Evolutionary conservation across 495 filamentous ascomycete species (phyloP).

Genomic region (Aspergillus avenaceus): DNA sequence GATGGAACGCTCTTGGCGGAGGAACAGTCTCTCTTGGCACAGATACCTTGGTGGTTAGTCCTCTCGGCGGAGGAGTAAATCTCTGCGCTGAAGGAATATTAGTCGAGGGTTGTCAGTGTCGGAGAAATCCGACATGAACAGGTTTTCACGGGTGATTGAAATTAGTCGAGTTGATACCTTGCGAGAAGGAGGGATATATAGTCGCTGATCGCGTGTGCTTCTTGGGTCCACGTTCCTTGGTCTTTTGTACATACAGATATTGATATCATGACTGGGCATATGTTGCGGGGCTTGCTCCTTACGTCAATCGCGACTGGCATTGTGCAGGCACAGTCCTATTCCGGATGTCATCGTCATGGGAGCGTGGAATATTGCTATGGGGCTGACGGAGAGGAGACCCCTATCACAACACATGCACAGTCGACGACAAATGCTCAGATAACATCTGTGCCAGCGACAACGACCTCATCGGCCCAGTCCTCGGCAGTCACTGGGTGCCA

Average conservation of each 20-base stretch:
- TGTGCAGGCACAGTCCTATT: slow-evolving; percentile 6
- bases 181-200: background rate
- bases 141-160: background rate
- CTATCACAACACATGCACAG: slow-evolving; percentile 15
- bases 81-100: background rate
- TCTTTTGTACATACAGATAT: background rate
- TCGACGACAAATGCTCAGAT: no score
- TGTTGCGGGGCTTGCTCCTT: background rate
- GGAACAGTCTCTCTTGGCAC: slow-evolving; percentile 1
- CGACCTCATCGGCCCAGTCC: slow-evolving; percentile 16
- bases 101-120: background rate
- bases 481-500: slow-evolving; percentile 40
- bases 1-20: background rate
- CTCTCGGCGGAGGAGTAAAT: background rate
- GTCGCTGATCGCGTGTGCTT: background rate
- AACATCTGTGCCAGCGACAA: slow-evolving; percentile 1
- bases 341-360: slow-evolving; percentile 8
- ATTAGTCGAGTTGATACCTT: background rate
- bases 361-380: slow-evolving; percentile 22
- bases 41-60: slow-evolving; percentile 7
- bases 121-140: background rate
- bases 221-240: background rate
- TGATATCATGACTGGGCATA: background rate
- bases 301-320: background rate
- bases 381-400: slow-evolving; percentile 21